Base-by-base conservation (phyloP, 148 eudicot genomes). In the Spergularia marina region DNA sequence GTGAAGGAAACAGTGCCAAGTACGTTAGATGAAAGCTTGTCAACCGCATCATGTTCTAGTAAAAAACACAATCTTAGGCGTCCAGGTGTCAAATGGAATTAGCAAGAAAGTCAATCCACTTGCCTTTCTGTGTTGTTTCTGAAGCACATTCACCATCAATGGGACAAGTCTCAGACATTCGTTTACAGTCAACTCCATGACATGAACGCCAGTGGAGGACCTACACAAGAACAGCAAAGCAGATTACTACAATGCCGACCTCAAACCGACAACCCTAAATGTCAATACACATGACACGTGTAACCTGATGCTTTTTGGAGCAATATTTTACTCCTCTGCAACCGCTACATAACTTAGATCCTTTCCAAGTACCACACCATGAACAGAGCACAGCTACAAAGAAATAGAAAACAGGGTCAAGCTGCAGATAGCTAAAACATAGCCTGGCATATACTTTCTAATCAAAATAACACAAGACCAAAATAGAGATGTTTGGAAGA, bases 311-410 rank as follows among this genome's bases (percentile, higher is more conserved):
- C 41, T 44, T 44, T 44, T 44, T 44, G 49, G 49, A 44, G 49
- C 49, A 44, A 44, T 44, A 44, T 44, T 44, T 30, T 62, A 30
- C 68, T 18, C 21, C 40, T 51, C 57, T 23, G 34, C 68, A 73
- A 49, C 76, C 76, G 49, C 68, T 36, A 73, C 76, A 73, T 73
- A 40, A n/a, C n/a, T 73, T 51, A 49, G 15, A 68, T 60, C 76
- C 74, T 56, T 56, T 73, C 76, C 76, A 73, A 14, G 76, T 73
- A n/a, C 53, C 52, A 51, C 76, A 73, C 76, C 76, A 73, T 12
- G 76, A 73, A 60, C 76, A 73, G 12, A 73, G 76, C 4, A 55
- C 54, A 73, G 65, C 76, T 73, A 73, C 36, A 60, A 60, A 6
- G 13, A 59, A 13, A 73, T 17, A 41, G 13, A 39, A 25, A 11